Evolutionary conservation across 73 alveolate genomes (phyloP).

Genomic region (Halteria grandinella): DNA sequence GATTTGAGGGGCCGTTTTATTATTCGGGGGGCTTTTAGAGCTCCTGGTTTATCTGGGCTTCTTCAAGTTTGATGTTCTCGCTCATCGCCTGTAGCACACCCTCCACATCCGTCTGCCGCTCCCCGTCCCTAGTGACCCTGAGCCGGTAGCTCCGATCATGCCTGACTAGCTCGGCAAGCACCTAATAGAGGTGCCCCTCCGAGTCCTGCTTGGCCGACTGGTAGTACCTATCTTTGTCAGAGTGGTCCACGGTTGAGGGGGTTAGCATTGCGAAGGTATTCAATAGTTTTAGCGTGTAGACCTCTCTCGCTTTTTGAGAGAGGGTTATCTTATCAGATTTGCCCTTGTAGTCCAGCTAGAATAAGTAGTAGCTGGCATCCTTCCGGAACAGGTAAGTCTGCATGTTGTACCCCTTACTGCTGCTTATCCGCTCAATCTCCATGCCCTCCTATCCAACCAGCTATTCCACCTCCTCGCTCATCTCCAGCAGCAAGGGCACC

Average conservation of each 20-base stretch:
- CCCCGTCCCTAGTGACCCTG: no score
- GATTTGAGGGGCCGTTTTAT: no score
- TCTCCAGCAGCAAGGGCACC: background rate
- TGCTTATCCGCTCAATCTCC: background rate
- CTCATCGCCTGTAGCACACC: background rate
- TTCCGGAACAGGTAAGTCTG: background rate
- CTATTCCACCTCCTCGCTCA: background rate
- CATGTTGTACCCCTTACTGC: background rate
- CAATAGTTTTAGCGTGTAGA: background rate
- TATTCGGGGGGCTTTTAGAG: background rate
- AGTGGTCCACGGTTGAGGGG: no score
- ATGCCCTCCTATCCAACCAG: background rate
- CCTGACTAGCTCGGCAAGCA: constrained; percentile 21
- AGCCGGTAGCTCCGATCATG: no score
- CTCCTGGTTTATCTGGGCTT: background rate
- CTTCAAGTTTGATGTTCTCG: background rate
- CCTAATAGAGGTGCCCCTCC: constrained; percentile 9
- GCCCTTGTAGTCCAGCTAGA: background rate
- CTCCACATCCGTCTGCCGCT: background rate
- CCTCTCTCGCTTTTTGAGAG: background rate
- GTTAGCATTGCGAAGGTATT: no score
- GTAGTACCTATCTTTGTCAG: no score
- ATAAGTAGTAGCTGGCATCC: background rate
- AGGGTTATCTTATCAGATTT: background rate
- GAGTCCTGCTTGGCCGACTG: background rate